Percentiles rank a stretch among this genome's conserved stretches.
phyloP scores from a whole-genome alignment of 192 early-diverging fungal genomes.

The Mortierella claussenii region DNA sequence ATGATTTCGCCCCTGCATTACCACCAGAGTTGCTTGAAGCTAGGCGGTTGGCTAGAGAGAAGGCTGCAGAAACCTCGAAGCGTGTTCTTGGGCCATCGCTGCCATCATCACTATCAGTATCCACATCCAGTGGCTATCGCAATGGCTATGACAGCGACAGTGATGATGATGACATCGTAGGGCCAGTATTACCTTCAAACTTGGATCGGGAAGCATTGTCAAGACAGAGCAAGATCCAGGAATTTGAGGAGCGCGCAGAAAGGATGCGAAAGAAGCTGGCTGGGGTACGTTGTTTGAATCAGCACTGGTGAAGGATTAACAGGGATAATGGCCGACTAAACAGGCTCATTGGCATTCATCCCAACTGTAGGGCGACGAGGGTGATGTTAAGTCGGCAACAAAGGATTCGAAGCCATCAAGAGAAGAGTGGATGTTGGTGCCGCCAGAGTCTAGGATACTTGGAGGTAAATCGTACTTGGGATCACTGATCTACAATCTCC shows the following conservation, averaged over 20 bases:
- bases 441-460: conserved; percentile 59
- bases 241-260: conserved; percentile 53
- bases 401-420: conserved; percentile 43
- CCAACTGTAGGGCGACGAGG: no score
- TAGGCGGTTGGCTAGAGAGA: conserved; percentile 10
- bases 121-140: conserved; percentile 3
- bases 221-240: conserved; percentile 44
- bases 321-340: no score
- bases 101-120: conserved; percentile 10
- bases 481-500: no score
- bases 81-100: conserved; percentile 48
- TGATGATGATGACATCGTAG: conserved; percentile 53
- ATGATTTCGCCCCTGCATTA: conserved; percentile 51
- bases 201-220: conserved; percentile 30
- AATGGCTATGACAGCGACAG: conserved; percentile 10
- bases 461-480: no score
- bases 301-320: not conserved
- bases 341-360: no score
- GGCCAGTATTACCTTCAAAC: conserved; percentile 46
- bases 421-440: conserved; percentile 73
- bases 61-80: conserved; percentile 12
- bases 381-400: not conserved
- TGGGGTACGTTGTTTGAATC: conserved; percentile 13
- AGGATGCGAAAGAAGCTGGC: conserved; percentile 53
- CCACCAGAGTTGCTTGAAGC: conserved; percentile 46